Conservation (phyloP, 2,329 filamentous ascomycete genomes). For the Balansia obtecta region DNA sequence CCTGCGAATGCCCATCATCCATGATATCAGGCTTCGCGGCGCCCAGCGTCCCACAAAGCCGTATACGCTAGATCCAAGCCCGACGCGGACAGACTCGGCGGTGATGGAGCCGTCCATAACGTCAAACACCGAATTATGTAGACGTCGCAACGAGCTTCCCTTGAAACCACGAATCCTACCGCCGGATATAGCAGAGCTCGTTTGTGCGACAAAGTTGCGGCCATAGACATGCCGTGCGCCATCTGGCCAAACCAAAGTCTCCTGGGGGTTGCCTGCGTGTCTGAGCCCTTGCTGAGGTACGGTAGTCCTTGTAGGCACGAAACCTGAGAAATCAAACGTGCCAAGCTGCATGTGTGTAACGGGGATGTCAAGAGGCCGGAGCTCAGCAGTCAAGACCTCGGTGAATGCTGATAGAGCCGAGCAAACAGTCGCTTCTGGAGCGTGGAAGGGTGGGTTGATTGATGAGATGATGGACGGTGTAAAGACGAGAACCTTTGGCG, state of each 20-base stretch:
- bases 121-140: constrained; percentile 85
- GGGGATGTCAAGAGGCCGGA: constrained; percentile 61
- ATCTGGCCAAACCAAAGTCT: constrained; percentile 50
- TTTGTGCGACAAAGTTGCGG: constrained; percentile 46
- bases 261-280: constrained; percentile 29
- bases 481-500: constrained; percentile 61
- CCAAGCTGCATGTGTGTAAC: constrained; percentile 85
- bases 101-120: constrained; percentile 58
- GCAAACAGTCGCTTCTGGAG: constrained; percentile 75
- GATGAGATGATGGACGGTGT: constrained; percentile 73
- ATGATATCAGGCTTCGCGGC: constrained; percentile 66
- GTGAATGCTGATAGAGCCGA: constrained; percentile 81
- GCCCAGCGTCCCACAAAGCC: constrained; percentile 73
- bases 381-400: constrained; percentile 65
- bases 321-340: constrained; percentile 71
- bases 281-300: constrained; percentile 23
- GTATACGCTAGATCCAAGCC: constrained; percentile 74
- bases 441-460: constrained; percentile 68
- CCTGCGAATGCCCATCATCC: constrained; percentile 77
- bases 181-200: constrained; percentile 41
- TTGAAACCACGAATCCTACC: constrained; percentile 46
- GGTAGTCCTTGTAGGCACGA: constrained; percentile 34
- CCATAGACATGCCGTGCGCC: constrained; percentile 48
- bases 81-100: constrained; percentile 59
- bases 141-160: constrained; percentile 61